Percentiles rank a stretch among this genome's conserved stretches.
These are phyloP conservation scores for Tardiomyces blankii DNA, from an alignment of 1,139 yeast genomes.

Conservation along the genomic window DNA sequence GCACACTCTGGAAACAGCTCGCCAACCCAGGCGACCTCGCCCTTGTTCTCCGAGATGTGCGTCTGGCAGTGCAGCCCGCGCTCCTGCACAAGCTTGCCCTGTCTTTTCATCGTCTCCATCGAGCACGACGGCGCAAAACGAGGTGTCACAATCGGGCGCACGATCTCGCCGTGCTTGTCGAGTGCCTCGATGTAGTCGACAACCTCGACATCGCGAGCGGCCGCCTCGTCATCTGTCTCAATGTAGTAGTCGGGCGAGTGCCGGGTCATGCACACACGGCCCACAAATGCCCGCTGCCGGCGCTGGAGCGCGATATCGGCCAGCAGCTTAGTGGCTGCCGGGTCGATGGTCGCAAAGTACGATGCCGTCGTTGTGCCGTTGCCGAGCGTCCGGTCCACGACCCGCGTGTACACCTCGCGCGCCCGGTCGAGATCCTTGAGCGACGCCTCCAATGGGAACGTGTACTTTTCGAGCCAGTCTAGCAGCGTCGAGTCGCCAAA, in stretches of 20 bases:
- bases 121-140: conserved; percentile 91
- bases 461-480: conserved; percentile 80
- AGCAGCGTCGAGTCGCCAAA: conserved; percentile 77
- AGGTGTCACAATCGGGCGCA: conserved; percentile 78
- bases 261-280: conserved; percentile 87
- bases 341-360: conserved; percentile 81
- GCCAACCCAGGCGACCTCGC: conserved; percentile 68
- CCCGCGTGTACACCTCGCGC: conserved; percentile 46
- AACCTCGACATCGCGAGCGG: conserved; percentile 44
- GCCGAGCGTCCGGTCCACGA: conserved; percentile 52
- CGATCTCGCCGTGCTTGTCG: conserved; percentile 40
- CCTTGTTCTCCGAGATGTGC: conserved; percentile 70
- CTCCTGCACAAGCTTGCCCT: conserved; percentile 47
- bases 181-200: conserved; percentile 43
- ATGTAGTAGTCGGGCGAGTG: conserved; percentile 58
- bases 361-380: conserved; percentile 90
- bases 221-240: conserved; percentile 46
- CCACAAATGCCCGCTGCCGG: conserved; percentile 86
- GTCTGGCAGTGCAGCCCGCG: conserved; percentile 68
- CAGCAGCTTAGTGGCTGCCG: conserved; percentile 59
- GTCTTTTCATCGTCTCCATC: conserved; percentile 43
- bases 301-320: conserved; percentile 54
- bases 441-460: conserved; percentile 76
- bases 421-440: conserved; percentile 45
- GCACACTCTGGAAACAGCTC: conserved; percentile 60